Evolutionary conservation across 305 asterid genomes (phyloP), one percentile per base, ranked within the genome.

Genomic region (Solanum aculeatissimum): DNA sequence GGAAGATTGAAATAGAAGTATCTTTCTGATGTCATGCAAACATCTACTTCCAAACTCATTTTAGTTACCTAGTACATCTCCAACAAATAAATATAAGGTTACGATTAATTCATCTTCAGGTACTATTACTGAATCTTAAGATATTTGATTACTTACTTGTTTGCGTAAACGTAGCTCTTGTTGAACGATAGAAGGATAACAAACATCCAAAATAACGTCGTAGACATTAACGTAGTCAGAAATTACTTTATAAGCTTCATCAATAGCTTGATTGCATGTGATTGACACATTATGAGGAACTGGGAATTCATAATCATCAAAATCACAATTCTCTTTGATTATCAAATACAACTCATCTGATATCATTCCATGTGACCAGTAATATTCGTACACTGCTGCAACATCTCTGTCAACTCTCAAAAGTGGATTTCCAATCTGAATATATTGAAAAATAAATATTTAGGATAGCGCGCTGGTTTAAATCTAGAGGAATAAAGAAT

Each of bases 341-440:
- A 40, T 40, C 9, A 75, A 55, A 38, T 68, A 32, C 8, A 85
- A 43, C 49, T 86, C 91, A 40, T 89, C 91, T 25, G 91, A 89
- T n/a, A 89, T 89, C 88, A 89, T 86, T 51, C 91, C 91, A 25
- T 87, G 91, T 23, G 91, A 71, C 91, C 89, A 89, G 29, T 45
- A 86, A 72, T 49, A 89, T 23, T 89, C 89, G 7, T 80, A 86
- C 16, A 21, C 53, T 69, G 88, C 85, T 23, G 87, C 57, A 19
- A 66, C 47, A 81, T 89, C 91, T 71, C 71, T 80, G 3, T 83
- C 91, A 5, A 89, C 60, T 29, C 71, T 83, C 85, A 89, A 74
- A 23, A 89, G 87, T n/a, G 91, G 91, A 75, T 87, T 89, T 63
- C 91, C 91, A 71, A 89, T 83, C 89, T 88, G 86, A 62, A 70